Evolutionary conservation across 495 filamentous ascomycete species (phyloP).

Genomic region (Filosporella fistucella): DNA sequence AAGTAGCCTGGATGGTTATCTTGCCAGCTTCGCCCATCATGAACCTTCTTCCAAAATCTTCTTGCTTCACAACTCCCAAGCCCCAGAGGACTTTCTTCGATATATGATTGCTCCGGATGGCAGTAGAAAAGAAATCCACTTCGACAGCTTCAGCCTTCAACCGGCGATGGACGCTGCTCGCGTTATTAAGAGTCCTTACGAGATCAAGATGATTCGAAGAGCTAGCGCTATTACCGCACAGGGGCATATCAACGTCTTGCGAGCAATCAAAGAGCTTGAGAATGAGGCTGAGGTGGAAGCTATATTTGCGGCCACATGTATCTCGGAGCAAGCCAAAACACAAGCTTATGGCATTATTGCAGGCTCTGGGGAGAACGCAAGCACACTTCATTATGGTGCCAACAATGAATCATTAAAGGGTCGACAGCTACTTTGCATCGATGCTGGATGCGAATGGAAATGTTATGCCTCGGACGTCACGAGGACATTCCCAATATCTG

Average conservation of each 20-base stretch:
- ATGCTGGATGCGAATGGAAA: constrained; percentile 80
- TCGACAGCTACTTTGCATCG: constrained; percentile 70
- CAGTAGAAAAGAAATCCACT: constrained; percentile 40
- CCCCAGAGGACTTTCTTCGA: background rate
- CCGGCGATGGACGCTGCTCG: constrained; percentile 69
- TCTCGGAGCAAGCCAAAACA: constrained; percentile 62
- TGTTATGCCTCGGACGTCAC: constrained; percentile 93
- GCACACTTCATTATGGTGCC: constrained; percentile 76
- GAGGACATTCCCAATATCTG: constrained; percentile 71
- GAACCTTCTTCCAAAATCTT: constrained; percentile 33
- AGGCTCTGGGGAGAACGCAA: constrained; percentile 71
- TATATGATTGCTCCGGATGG: constrained; percentile 25
- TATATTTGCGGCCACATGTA: constrained; percentile 65
- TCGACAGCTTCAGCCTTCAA: constrained; percentile 35
- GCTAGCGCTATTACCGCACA: constrained; percentile 72
- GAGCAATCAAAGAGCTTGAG: constrained; percentile 48
- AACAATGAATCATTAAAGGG: constrained; percentile 69
- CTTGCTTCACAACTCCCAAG: constrained; percentile 29
- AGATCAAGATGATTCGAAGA: constrained; percentile 70
- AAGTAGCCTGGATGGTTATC: constrained; percentile 28
- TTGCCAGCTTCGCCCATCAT: constrained; percentile 29
- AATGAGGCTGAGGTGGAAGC: constrained; percentile 86
- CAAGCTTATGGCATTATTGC: constrained; percentile 90
- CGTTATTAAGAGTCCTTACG: constrained; percentile 74
- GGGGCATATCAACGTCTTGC: constrained; percentile 68